Evolutionary conservation across 116 monocot species (phyloP).

Genomic region (Dioscorea cayenensis): DNA sequence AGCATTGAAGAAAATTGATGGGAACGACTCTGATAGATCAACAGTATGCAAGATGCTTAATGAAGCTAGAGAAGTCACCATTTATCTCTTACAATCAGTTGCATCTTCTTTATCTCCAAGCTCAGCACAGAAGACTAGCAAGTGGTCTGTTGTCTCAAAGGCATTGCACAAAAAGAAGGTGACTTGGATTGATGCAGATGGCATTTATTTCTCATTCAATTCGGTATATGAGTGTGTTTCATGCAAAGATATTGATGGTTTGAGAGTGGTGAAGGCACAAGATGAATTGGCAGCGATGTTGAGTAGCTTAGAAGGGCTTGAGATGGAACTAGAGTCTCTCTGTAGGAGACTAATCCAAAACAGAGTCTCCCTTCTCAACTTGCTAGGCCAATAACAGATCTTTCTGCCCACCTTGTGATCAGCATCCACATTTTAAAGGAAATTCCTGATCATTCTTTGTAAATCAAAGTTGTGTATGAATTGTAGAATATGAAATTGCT

Average conservation of each 20-base stretch:
- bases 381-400: constrained; percentile 4
- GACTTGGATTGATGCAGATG: background rate
- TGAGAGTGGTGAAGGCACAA: background rate
- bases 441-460: background rate
- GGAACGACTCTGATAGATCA: background rate
- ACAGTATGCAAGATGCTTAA: constrained; percentile 8
- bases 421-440: constrained; percentile 1
- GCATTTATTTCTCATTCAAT: background rate
- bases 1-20: background rate
- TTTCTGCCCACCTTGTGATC: background rate
- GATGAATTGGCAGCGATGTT: constrained; percentile 4
- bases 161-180: constrained; percentile 10
- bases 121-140: constrained; percentile 4
- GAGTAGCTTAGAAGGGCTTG: constrained; percentile 3
- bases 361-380: constrained; percentile 23
- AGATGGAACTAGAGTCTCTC: constrained; percentile 6
- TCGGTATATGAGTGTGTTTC: background rate
- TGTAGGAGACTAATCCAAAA: constrained; percentile 20
- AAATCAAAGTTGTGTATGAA: background rate
- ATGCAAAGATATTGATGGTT: background rate
- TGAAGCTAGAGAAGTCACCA: constrained; percentile 24
- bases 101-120: background rate
- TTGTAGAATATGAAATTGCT: background rate
- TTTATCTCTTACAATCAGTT: constrained; percentile 15
- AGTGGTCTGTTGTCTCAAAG: constrained; percentile 30